phyloP scores from a whole-genome alignment of 441 rosid species.

The Euphorbia schlechtendalii region DNA sequence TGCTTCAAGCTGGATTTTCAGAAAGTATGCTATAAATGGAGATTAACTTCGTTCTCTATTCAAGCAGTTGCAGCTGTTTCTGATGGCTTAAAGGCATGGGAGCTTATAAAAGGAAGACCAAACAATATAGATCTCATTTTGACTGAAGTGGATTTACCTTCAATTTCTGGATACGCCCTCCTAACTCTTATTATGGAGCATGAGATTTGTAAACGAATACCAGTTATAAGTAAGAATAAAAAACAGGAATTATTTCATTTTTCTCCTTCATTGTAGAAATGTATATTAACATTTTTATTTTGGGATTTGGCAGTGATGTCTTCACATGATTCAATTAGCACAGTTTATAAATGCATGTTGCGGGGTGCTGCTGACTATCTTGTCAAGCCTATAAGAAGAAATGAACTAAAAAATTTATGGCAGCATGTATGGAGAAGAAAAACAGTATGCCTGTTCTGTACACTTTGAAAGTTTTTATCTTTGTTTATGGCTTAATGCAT shows the following conservation, averaged over 20 bases:
- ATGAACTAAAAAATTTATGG: constrained; percentile 89
- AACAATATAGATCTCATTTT: constrained; percentile 61
- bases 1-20: neutral
- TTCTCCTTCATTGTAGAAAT: neutral
- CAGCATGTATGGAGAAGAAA: constrained; percentile 97
- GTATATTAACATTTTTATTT: constrained; percentile 6
- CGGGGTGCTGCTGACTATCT: constrained; percentile 93
- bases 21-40: neutral
- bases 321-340: constrained; percentile 60
- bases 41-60: neutral
- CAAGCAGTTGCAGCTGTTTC: constrained; percentile 64
- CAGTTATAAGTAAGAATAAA: constrained; percentile 73
- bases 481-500: no score
- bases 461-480: no score
- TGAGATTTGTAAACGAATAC: constrained; percentile 75
- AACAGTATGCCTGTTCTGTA: constrained; percentile 42
- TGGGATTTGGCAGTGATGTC: constrained; percentile 86
- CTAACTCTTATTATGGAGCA: constrained; percentile 82
- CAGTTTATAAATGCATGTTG: constrained; percentile 89
- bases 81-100: constrained; percentile 95
- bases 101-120: constrained; percentile 59
- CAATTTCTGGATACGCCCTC: constrained; percentile 81
- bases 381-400: constrained; percentile 87
- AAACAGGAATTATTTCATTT: constrained; percentile 5
- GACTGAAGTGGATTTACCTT: constrained; percentile 86